Evolutionary conservation across 2,329 filamentous ascomycete genomes (phyloP).

Genomic region (Nigrospora oryzae): DNA sequence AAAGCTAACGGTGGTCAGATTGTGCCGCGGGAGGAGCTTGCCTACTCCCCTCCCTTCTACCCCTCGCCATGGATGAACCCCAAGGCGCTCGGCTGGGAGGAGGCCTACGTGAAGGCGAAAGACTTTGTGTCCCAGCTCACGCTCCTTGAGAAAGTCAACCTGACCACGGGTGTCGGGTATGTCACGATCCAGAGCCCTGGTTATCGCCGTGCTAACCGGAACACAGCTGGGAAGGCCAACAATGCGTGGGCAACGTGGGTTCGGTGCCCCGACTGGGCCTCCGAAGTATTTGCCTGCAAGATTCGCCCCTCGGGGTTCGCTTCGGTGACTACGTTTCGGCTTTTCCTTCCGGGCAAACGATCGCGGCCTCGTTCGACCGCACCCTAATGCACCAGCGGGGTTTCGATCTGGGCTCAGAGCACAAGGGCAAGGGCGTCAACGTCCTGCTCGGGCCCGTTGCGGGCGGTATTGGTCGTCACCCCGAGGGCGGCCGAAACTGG

Average conservation of each 20-base stretch:
- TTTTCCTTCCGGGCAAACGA: constrained; percentile 70
- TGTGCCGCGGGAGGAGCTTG: constrained; percentile 12
- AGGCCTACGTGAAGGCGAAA: constrained; percentile 67
- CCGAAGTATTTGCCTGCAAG: constrained; percentile 74
- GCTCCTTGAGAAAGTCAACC: constrained; percentile 82
- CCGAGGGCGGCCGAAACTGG: constrained; percentile 65
- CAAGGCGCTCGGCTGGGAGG: constrained; percentile 61
- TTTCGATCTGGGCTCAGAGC: constrained; percentile 63
- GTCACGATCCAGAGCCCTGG: constrained; percentile 15
- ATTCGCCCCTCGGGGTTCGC: constrained; percentile 74
- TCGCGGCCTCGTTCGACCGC: constrained; percentile 77
- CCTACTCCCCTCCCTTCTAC: constrained; percentile 41
- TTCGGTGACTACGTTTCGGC: constrained; percentile 72
- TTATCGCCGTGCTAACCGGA: neutral
- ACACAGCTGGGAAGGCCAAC: constrained; percentile 55
- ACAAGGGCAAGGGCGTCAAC: constrained; percentile 64
- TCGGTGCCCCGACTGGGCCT: constrained; percentile 63
- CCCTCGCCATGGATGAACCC: constrained; percentile 84
- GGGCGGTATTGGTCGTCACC: constrained; percentile 60
- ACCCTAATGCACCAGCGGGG: constrained; percentile 63
- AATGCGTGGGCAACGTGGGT: constrained; percentile 71
- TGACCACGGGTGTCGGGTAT: constrained; percentile 84
- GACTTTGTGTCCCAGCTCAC: constrained; percentile 78
- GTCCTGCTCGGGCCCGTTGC: constrained; percentile 68
- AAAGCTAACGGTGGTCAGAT: constrained; percentile 11